phyloP scores from a whole-genome alignment of 2,329 filamentous ascomycete species.

The Arthroderma sp. region DNA sequence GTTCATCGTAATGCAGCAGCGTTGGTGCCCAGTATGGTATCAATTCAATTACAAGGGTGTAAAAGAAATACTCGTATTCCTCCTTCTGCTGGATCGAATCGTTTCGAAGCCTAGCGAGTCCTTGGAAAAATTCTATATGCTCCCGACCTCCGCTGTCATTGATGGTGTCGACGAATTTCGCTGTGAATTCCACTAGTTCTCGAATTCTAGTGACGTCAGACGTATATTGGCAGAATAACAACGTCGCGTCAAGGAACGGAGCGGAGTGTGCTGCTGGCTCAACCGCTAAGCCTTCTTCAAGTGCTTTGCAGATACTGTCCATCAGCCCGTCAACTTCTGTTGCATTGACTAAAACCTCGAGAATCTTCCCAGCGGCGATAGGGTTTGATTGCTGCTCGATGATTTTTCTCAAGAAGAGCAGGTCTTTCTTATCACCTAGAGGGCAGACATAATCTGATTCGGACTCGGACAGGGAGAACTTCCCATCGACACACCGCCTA shows the following conservation, averaged over 20 bases:
- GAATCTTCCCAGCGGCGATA: conserved; percentile 40
- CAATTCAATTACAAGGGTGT: conserved; percentile 24
- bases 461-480: conserved; percentile 20
- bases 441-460: conserved; percentile 24
- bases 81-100: conserved; percentile 21
- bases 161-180: conserved; percentile 37
- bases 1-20: conserved; percentile 39
- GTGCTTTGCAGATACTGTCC: conserved; percentile 37
- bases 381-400: conserved; percentile 48
- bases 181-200: conserved; percentile 27
- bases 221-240: conserved; percentile 38
- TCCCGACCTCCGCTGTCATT: conserved; percentile 35
- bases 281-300: conserved; percentile 43
- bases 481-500: conserved; percentile 16
- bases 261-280: conserved; percentile 35
- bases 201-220: conserved; percentile 24
- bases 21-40: conserved; percentile 39
- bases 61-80: conserved; percentile 20
- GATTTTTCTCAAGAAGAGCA: conserved; percentile 46
- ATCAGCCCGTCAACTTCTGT: conserved; percentile 38
- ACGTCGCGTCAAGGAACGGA: conserved; percentile 46
- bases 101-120: conserved; percentile 29
- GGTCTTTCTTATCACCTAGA: conserved; percentile 20
- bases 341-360: conserved; percentile 42
- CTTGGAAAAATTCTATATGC: conserved; percentile 40